Evolutionary conservation across 2,329 filamentous ascomycete genomes (phyloP), one percentile per base, ranked within the genome.

Genomic region (Paracoccidioides lutzii): DNA sequence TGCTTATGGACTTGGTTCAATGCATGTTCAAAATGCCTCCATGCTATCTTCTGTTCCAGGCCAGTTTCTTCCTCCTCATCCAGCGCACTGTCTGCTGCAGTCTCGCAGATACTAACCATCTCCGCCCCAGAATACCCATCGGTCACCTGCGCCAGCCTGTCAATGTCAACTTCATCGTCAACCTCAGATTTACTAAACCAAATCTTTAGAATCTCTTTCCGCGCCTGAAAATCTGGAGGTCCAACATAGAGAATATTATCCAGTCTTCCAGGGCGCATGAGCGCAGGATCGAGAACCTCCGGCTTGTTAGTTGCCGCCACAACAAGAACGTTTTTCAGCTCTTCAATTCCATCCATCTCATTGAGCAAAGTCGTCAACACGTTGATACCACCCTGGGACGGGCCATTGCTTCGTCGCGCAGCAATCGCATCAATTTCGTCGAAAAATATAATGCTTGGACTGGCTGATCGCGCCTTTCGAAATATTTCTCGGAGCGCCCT

Each of bases 321-420:
- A 12, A 96, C 85, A 57, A 94, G 80, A 0, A 97, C 90, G 56
- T 87, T 87, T 55, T 84, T 84, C 22, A 94, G 76, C 42, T 84
- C 78, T 69, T 95, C 89, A 62, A 96, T 95, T 49, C 91, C 91
- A 66, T 96, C 91, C 86, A 97, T 94, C 68, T 96, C 91, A 58
- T 90, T 95, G 4, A 97, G 79, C 33, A 97, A 75, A 1, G 90
- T 94, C 0, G 90, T 90, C 12, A 96, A 80, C 46, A 95, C 87
- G 66, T 96, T 93, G 50, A 95, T 78, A 3, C 76, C 75, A n/a
- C 49, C 49, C 12, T 79, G 69, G 54, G 76, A 73, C 22, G 77
- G 74, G 43, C 74, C 66, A 43, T 65, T 69, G 51, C 71, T 78
- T 73, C 84, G 65, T 70, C 76, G 76, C 38, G 78, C 77, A 41